phyloP scores from a whole-genome alignment of 139 green algal genomes.

The Edaphochlamys debaryana region DNA sequence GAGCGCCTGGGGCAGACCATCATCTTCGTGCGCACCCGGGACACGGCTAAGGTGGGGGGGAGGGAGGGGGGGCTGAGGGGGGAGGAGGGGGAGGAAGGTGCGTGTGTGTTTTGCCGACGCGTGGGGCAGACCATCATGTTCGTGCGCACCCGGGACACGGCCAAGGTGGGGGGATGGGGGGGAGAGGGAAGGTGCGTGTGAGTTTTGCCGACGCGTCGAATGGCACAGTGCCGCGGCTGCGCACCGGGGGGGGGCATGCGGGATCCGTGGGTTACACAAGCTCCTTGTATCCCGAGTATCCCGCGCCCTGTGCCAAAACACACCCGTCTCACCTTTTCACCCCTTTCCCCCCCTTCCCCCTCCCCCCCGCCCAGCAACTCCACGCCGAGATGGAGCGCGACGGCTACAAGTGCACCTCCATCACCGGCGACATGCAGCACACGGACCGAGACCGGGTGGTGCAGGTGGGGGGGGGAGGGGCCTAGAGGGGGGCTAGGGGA shows the following conservation, averaged over 20 bases:
- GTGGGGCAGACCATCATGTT: slow-evolving; percentile 99
- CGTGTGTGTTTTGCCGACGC: too few relatives aligned
- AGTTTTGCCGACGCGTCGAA: too few relatives aligned
- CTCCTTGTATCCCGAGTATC: too few relatives aligned
- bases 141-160: slow-evolving; percentile 81
- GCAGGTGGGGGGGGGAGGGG: too few relatives aligned
- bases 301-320: too few relatives aligned
- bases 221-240: too few relatives aligned
- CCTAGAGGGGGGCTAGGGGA: too few relatives aligned
- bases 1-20: slow-evolving; percentile 99
- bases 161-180: slow-evolving; percentile 23
- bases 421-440: slow-evolving; percentile 87
- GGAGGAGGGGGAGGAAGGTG: neutral
- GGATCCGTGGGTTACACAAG: too few relatives aligned
- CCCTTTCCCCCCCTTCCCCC: neutral
- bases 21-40: slow-evolving; percentile 92
- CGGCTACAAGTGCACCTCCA: slow-evolving; percentile 94
- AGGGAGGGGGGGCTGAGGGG: neutral
- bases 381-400: slow-evolving; percentile 80
- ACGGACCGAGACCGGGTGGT: slow-evolving; percentile 90
- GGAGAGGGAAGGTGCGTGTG: too few relatives aligned
- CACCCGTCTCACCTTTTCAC: too few relatives aligned
- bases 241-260: too few relatives aligned
- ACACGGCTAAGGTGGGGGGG: slow-evolving; percentile 57
- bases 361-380: slow-evolving; percentile 23